Evolutionary conservation across 768 basidiomycete genomes (phyloP).

Genomic region (Auricularia auricula-judae): DNA sequence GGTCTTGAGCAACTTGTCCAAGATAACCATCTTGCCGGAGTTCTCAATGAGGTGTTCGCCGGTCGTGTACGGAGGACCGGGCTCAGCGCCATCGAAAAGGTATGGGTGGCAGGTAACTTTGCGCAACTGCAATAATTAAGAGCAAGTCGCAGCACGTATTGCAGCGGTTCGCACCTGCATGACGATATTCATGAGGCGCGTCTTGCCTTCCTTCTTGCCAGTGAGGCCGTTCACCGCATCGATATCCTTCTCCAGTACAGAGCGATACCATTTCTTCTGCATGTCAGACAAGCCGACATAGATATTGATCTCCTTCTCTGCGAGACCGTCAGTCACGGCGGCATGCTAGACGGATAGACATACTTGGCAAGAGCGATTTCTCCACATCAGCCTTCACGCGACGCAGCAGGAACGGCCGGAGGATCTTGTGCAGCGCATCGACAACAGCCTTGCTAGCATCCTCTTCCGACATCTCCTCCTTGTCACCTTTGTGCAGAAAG

Average conservation of each 20-base stretch:
- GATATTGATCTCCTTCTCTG: constrained; percentile 97
- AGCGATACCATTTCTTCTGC: constrained; percentile 97
- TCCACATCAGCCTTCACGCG: constrained; percentile 96
- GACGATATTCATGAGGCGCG: constrained; percentile 94
- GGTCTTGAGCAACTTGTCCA: constrained; percentile 79
- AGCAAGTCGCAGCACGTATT: no score
- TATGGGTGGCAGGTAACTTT: constrained; percentile 81
- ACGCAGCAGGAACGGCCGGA: constrained; percentile 87
- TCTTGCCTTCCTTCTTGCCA: constrained; percentile 98
- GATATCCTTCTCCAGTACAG: constrained; percentile 93
- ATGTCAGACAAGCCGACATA: constrained; percentile 95
- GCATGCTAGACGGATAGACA: constrained; percentile 1
- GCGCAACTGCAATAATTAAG: constrained; percentile 18
- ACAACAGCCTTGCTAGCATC: constrained; percentile 88
- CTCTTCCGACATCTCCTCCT: constrained; percentile 50
- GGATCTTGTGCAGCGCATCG: constrained; percentile 92
- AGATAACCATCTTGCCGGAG: constrained; percentile 93
- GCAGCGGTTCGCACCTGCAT: constrained; percentile 54
- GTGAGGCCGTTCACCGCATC: constrained; percentile 94
- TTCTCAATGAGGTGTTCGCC: constrained; percentile 94
- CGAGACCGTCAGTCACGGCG: background rate
- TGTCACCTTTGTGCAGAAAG: constrained; percentile 85
- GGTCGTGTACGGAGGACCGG: constrained; percentile 96
- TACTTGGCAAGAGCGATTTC: constrained; percentile 87
- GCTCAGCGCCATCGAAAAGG: constrained; percentile 93